Conservation (phyloP, 306 rosid genomes). For the Echinosophora koreensis region DNA sequence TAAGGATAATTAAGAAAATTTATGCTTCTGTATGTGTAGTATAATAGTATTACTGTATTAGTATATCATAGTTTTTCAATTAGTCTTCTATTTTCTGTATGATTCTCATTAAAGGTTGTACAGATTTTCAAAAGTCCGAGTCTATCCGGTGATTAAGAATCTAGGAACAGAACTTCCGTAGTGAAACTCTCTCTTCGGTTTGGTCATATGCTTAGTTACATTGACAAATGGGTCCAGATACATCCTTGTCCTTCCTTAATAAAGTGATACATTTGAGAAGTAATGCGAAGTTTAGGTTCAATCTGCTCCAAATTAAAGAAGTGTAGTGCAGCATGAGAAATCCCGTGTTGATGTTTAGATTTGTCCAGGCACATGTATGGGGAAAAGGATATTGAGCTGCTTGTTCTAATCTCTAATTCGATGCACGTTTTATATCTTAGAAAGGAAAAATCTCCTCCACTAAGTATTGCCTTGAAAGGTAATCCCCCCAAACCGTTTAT, state of each 20-base stretch:
- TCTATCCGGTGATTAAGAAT: neutral
- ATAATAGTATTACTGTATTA: neutral
- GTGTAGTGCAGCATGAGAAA: neutral
- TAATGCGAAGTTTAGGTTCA: conserved; percentile 1
- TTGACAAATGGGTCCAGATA: neutral
- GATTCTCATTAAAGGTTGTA: neutral
- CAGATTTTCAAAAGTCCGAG: neutral
- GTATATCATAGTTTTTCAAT: neutral
- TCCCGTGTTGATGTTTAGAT: conserved; percentile 30
- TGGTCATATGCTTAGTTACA: too few relatives aligned
- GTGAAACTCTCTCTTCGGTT: neutral
- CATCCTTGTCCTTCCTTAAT: neutral
- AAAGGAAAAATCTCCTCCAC: neutral
- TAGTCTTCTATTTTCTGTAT: neutral
- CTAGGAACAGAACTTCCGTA: neutral
- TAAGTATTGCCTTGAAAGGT: conserved; percentile 6
- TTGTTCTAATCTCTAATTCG: conserved; percentile 14
- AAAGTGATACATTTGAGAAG: neutral
- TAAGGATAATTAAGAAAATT: neutral
- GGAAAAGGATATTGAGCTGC: neutral
- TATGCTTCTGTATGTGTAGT: neutral
- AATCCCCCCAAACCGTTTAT: neutral
- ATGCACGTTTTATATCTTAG: neutral
- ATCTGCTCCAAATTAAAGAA: neutral
- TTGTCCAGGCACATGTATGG: conserved; percentile 31